Base-by-base conservation (phyloP, 2,329 filamentous ascomycete genomes). In the Teratosphaeriaceae sp. region DNA sequence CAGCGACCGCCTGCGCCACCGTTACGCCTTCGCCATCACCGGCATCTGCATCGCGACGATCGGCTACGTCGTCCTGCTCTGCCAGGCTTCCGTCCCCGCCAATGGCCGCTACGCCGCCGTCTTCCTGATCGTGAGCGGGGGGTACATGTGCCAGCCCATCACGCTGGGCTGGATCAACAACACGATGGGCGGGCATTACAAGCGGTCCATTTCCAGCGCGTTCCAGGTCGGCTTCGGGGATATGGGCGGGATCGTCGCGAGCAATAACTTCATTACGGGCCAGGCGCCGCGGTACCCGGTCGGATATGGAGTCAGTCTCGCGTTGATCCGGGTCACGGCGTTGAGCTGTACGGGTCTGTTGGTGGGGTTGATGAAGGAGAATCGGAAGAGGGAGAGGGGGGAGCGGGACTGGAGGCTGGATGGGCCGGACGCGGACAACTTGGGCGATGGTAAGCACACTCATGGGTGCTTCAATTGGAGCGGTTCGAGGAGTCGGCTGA, bases 121-220 rank as follows among this genome's bases (percentile, higher is more conserved):
- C 34, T 79, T 75, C 56, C 66, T 78, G 33, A 62, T 79, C 52
- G 72, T 74, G 2, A 64, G 65, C 6, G 76, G 77, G 13, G 71
- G 71, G 2, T 79, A 73, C 54, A 72, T 75, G 39, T 69, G 71
- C 3, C 73, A 76, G 46, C 76, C 77, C 1, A 68, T 80, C 31
- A 66, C 68, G 1, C 61, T 80, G 20, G 72, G 68, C 5, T 81
- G 77, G 76, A 62, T 80, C 18, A 69, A 68, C 44, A 79, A 80
- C 55, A 75, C 76, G 49, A 67, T 78, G 50, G 69, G 67, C 1
- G 76, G 76, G 1, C 74, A 78, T 55, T 79, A 76, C 57, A 80
- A 80, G 62, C 68, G 75, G 15, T 65, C 69, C 0, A 66, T 80
- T 21, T 68, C 69, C 5, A 67, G 73, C 16, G 75, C 74, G 13